These are phyloP conservation scores for Cryptococcus sp. DNA, from an alignment of 1,284 basidiomycete genomes.

Conservation along the genomic window DNA sequence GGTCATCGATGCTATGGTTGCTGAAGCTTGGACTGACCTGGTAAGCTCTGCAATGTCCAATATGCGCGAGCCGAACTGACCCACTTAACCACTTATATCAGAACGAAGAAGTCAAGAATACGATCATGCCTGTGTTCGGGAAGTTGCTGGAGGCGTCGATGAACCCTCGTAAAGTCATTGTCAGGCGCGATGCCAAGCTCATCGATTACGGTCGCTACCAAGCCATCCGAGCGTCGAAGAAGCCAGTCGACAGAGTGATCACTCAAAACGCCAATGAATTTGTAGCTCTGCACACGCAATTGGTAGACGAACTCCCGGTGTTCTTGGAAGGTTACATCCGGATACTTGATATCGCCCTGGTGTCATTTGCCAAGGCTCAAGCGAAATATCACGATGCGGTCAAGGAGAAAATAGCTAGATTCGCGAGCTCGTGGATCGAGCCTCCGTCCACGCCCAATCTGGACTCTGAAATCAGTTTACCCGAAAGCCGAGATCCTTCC, in stretches of 20 bases:
- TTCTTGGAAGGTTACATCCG: constrained; percentile 49
- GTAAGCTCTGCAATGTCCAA: constrained; percentile 32
- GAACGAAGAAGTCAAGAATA: constrained; percentile 42
- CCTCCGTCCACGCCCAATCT: constrained; percentile 7
- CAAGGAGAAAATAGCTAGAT: constrained; percentile 28
- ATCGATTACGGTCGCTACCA: constrained; percentile 48
- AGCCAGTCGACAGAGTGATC: constrained; percentile 34
- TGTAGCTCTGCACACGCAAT: constrained; percentile 51
- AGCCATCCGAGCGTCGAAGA: constrained; percentile 29
- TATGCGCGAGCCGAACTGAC: neutral
- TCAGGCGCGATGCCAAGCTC: constrained; percentile 40
- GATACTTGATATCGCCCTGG: constrained; percentile 46
- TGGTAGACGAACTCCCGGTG: constrained; percentile 51
- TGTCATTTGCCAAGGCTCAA: constrained; percentile 44
- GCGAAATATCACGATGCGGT: constrained; percentile 35
- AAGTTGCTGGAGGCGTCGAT: constrained; percentile 41
- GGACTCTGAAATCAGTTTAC: neutral
- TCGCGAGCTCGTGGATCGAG: constrained; percentile 26
- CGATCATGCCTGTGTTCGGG: constrained; percentile 45
- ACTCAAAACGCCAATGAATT: constrained; percentile 49
- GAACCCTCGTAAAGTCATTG: constrained; percentile 49
- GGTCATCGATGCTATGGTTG: constrained; percentile 39
- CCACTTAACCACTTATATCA: too few species aligned
- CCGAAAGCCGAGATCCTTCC: constrained; percentile 7
- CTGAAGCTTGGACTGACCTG: constrained; percentile 38